phyloP scores from a whole-genome alignment of 2,329 filamentous ascomycete genomes.

The Exophiala alcalophila region DNA sequence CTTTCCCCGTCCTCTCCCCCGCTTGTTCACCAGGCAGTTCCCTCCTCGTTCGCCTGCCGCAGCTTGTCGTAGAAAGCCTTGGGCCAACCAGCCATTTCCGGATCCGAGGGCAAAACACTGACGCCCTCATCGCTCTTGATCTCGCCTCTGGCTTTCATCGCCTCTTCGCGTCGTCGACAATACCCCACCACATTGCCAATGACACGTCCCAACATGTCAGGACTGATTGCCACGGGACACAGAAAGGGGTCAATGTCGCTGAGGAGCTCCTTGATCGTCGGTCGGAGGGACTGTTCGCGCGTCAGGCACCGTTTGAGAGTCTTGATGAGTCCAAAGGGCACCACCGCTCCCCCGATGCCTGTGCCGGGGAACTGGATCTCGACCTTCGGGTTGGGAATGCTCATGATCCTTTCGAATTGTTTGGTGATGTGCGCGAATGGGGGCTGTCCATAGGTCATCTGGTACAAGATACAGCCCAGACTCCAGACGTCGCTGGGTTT shows the following conservation, averaged over 20 bases:
- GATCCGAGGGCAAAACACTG: constrained; percentile 53
- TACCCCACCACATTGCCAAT: constrained; percentile 59
- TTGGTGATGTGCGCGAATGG: constrained; percentile 91
- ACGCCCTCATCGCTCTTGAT: constrained; percentile 19
- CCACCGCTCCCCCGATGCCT: constrained; percentile 47
- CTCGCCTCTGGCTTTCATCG: constrained; percentile 25
- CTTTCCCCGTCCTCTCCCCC: background rate
- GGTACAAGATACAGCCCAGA: constrained; percentile 92
- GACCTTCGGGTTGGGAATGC: constrained; percentile 50
- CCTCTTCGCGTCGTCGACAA: constrained; percentile 42
- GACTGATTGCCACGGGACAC: constrained; percentile 55
- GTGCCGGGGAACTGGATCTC: constrained; percentile 47
- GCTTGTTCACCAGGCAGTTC: constrained; percentile 26
- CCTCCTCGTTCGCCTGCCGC: constrained; percentile 46
- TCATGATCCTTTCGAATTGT: constrained; percentile 73
- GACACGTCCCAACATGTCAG: constrained; percentile 60
- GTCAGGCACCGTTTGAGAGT: constrained; percentile 59
- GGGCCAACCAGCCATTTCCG: constrained; percentile 52
- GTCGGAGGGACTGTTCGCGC: constrained; percentile 55
- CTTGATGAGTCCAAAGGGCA: constrained; percentile 55
- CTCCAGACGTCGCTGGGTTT: constrained; percentile 97
- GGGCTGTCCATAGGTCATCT: constrained; percentile 96
- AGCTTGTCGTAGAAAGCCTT: constrained; percentile 49
- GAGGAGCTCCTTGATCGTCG: constrained; percentile 57
- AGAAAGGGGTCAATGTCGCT: constrained; percentile 56